Percentiles rank a stretch among this genome's conserved stretches.
Evolutionary conservation across 306 rosid species (phyloP).

Genomic region (Elaeagnus macrophylla): DNA sequence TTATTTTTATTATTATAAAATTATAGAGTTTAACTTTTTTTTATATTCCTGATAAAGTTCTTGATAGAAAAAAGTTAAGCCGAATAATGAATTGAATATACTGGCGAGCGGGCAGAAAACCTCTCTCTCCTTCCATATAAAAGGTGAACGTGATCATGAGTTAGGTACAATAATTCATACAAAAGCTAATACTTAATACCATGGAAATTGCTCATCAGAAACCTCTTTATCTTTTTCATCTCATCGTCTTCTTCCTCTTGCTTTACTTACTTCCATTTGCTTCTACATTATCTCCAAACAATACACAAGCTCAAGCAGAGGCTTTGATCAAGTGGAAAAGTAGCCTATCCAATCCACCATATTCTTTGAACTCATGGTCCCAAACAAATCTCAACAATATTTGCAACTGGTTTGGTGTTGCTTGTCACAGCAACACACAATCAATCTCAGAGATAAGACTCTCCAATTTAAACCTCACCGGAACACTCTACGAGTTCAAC

Average conservation of each 20-base stretch:
- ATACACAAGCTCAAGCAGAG: conserved; percentile 55
- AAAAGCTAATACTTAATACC: no score
- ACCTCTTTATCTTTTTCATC: conserved; percentile 1
- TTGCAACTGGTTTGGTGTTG: conserved; percentile 48
- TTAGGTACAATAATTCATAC: no score
- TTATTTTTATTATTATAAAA: no score
- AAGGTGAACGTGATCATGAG: no score
- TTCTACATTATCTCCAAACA: conserved; percentile 29
- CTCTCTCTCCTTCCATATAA: no score
- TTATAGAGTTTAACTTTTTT: no score
- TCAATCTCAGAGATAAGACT: conserved; percentile 31
- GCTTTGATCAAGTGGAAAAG: conserved; percentile 53
- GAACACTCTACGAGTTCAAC: conserved; percentile 26
- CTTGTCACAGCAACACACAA: conserved; percentile 34
- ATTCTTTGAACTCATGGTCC: conserved; percentile 45
- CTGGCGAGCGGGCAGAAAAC: no score
- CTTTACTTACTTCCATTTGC: conserved; percentile 30
- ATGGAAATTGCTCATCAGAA: conserved; percentile 5
- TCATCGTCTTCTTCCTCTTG: conserved; percentile 16
- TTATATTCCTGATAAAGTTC: no score
- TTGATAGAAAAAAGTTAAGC: no score
- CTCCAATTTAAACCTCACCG: conserved; percentile 23
- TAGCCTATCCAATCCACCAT: conserved; percentile 21
- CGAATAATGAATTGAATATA: no score
- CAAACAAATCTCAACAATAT: conserved; percentile 29